Conservation (phyloP, 2,329 filamentous ascomycete genomes). For the Berkeleyomyces basicola region DNA sequence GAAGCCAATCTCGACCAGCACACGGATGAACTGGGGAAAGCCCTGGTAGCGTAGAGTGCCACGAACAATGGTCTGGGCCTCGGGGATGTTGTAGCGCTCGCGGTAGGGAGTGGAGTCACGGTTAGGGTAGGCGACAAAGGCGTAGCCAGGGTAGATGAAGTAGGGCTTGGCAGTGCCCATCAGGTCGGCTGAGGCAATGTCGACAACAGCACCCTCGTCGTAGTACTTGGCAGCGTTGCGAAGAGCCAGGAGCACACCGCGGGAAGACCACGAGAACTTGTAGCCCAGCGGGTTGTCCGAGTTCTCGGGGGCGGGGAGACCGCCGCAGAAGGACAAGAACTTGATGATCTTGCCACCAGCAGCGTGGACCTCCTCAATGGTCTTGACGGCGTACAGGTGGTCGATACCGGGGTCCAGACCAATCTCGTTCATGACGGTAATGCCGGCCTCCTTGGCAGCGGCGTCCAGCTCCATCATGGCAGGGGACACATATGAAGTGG, state of each 20-base stretch:
- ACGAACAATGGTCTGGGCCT: slow-evolving; percentile 76
- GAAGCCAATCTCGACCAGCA: slow-evolving; percentile 81
- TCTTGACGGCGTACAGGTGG: slow-evolving; percentile 68
- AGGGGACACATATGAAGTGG: slow-evolving; percentile 82
- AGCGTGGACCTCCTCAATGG: slow-evolving; percentile 73
- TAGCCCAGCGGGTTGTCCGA: slow-evolving; percentile 85
- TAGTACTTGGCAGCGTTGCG: slow-evolving; percentile 74
- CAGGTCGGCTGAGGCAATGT: slow-evolving; percentile 45
- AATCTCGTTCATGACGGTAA: slow-evolving; percentile 97
- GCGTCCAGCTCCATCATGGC: slow-evolving; percentile 82
- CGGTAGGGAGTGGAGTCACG: slow-evolving; percentile 76
- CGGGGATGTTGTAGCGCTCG: slow-evolving; percentile 80
- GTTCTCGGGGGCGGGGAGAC: slow-evolving; percentile 51
- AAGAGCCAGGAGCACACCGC: slow-evolving; percentile 76
- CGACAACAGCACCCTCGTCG: slow-evolving; percentile 58
- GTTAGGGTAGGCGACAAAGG: slow-evolving; percentile 88
- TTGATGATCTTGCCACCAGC: slow-evolving; percentile 69
- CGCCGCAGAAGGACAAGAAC: slow-evolving; percentile 77
- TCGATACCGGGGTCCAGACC: slow-evolving; percentile 59
- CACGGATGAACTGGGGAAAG: slow-evolving; percentile 79
- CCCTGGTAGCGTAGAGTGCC: slow-evolving; percentile 72
- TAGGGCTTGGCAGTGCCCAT: slow-evolving; percentile 85
- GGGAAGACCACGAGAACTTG: slow-evolving; percentile 63
- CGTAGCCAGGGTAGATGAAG: slow-evolving; percentile 74
- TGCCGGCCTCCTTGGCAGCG: slow-evolving; percentile 72